Evolutionary conservation across 228 moss, liverwort and hornwort genomes (phyloP).

Genomic region (Sphagnum magellanicum): DNA sequence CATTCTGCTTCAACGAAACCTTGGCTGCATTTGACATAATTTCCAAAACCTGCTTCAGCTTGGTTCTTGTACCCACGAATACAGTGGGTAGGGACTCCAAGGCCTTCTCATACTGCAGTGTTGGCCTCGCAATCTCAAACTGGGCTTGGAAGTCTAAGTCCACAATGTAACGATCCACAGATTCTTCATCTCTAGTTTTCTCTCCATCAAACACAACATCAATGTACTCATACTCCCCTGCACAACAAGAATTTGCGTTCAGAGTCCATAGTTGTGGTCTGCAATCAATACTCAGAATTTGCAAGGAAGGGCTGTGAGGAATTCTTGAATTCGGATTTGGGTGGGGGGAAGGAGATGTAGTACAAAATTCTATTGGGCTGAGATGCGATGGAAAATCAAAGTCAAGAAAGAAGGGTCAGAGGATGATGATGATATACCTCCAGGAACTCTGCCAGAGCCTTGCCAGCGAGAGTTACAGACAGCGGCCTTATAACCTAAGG

Average conservation of each 20-base stretch:
- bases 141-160: conserved; percentile 73
- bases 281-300: too few relatives aligned
- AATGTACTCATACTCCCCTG: conserved; percentile 74
- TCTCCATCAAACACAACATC: conserved; percentile 41
- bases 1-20: conserved; percentile 50
- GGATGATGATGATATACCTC: conserved; percentile 23
- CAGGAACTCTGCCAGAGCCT: conserved; percentile 41
- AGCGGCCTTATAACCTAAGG: conserved; percentile 54
- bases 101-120: conserved; percentile 42
- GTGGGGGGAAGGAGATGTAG: too few relatives aligned
- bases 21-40: conserved; percentile 71
- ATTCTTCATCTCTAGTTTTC: not conserved
- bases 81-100: conserved; percentile 55
- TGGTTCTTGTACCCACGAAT: conserved; percentile 52
- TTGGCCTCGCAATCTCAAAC: conserved; percentile 71
- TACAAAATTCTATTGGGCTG: too few relatives aligned
- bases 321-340: too few relatives aligned
- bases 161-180: conserved; percentile 48
- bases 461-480: conserved; percentile 68
- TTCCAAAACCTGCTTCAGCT: conserved; percentile 55
- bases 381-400: too few relatives aligned
- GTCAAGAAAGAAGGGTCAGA: too few relatives aligned
- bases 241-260: not conserved
- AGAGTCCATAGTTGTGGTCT: not conserved
- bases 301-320: too few relatives aligned